phyloP scores from a whole-genome alignment of 2,329 filamentous ascomycete species.

The Trichoderma pleuroti region DNA sequence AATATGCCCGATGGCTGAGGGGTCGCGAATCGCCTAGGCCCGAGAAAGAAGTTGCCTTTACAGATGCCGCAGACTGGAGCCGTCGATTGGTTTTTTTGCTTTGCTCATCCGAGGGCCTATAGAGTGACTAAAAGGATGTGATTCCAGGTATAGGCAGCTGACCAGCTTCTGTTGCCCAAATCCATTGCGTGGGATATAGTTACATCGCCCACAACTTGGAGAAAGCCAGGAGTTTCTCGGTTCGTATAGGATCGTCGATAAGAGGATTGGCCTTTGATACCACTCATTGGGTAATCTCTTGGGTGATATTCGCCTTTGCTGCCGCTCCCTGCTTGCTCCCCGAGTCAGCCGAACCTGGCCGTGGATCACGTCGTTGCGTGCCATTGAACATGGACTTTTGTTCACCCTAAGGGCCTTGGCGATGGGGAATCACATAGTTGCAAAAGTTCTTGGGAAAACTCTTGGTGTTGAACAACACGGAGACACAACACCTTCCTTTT shows the following conservation, averaged over 20 bases:
- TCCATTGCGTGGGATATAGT: not conserved
- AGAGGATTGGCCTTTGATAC: not conserved
- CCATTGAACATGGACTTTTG: not conserved
- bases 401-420: conserved; percentile 1
- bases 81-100: not conserved
- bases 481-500: conserved; percentile 15
- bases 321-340: not conserved
- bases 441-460: not conserved
- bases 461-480: not conserved
- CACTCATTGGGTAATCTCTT: not conserved
- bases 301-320: not conserved
- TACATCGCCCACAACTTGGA: not conserved
- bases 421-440: not conserved
- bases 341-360: not conserved
- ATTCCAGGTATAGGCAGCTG: not conserved
- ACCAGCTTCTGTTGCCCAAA: not conserved
- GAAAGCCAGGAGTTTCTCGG: not conserved
- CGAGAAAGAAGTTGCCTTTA: conserved; percentile 10
- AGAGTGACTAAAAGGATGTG: not conserved
- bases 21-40: not conserved
- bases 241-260: not conserved
- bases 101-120: not conserved
- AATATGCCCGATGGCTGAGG: not conserved
- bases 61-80: not conserved
- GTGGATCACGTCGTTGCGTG: not conserved